Evolutionary conservation across 2,329 filamentous ascomycete genomes (phyloP), one percentile per base, ranked within the genome.

Genomic region (Aspergillus oerlinghausenensis): DNA sequence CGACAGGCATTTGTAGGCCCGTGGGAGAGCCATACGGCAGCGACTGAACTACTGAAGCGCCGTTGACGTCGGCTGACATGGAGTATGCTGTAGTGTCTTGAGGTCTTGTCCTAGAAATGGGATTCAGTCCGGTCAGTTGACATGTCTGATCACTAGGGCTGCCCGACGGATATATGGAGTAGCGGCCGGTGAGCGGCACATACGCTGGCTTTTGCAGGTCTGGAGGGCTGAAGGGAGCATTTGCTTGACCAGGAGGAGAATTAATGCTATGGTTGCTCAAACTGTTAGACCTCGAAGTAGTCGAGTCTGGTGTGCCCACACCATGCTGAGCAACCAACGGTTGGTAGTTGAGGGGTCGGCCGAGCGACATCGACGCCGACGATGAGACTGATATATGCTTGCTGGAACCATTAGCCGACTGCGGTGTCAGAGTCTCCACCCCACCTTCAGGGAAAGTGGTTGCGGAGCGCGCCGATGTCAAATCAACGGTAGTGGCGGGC

Each of bases 301-400:
- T 53, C n/a, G 63, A 55, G n/a, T 70, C 66, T 3, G 70, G 55
- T 17, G 54, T 55, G 7, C 61, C 58, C 49, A 65, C 57, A 17
- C 54, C 56, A 21, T 61, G 60, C 9, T 70, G 70, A 10, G 69
- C 63, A 10, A 63, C 63, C 26, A 65, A 57, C 11, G 67, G 62
- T 38, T 64, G 68, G 49, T 68, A 72, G 29, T 61, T 58, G 32
- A 63, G 63, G 2, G 65, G 35, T n/a, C 49, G 59, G 21, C 51
- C 47, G 14, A 59, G 51, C 5, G 69, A 65, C 6, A 62, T 57
- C 70, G 71, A 54, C 69, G 61, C 51, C 65, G 74, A 58, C 70
- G 68, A 47, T 14, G 54, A 40, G 26, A 56, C 38, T 29, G 53
- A 49, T 3, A 73, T 74, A 35, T 68, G 67, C 21, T 57, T 51